A percentile compares a stretch with the other conserved stretches of the same genome.
Evolutionary conservation across 1,284 basidiomycete species (phyloP).

Genomic region (Coniferiporia sulphurascens): DNA sequence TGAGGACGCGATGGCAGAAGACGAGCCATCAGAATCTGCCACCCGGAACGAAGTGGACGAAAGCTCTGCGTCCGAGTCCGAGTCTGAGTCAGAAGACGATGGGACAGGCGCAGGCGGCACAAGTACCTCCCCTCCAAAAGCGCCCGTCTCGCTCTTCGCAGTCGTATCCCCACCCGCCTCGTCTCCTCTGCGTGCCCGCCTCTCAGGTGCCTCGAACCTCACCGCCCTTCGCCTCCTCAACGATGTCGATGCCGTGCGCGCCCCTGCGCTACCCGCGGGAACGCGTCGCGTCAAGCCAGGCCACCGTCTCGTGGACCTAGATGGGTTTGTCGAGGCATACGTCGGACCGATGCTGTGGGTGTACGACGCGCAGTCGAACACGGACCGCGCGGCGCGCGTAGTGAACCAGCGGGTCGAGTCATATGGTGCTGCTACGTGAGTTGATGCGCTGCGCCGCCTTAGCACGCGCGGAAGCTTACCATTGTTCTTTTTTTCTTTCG

Average conservation of each 20-base stretch:
- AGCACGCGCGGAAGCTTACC: background rate
- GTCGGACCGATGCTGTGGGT: slow-evolving; percentile 65
- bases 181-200: slow-evolving; percentile 34
- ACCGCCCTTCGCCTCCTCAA: slow-evolving; percentile 62
- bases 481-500: background rate
- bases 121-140: too few species aligned
- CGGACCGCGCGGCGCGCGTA: slow-evolving; percentile 57
- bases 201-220: slow-evolving; percentile 57
- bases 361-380: slow-evolving; percentile 62
- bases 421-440: slow-evolving; percentile 73
- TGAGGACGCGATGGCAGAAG: slow-evolving; percentile 23
- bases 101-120: slow-evolving; percentile 20
- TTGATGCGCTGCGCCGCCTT: slow-evolving; percentile 18
- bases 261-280: slow-evolving; percentile 42
- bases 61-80: slow-evolving; percentile 19
- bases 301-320: slow-evolving; percentile 56
- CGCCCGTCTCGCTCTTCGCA: slow-evolving; percentile 39
- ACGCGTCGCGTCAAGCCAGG: slow-evolving; percentile 39
- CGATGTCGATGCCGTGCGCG: slow-evolving; percentile 55
- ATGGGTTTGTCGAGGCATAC: slow-evolving; percentile 72
- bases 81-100: slow-evolving; percentile 22
- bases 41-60: slow-evolving; percentile 15
- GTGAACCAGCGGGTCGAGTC: slow-evolving; percentile 55
- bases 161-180: slow-evolving; percentile 41
- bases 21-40: slow-evolving; percentile 19